Conservation (phyloP, 225 moss, liverwort and hornwort genomes). For the Pseudoscleropodium purum region DNA sequence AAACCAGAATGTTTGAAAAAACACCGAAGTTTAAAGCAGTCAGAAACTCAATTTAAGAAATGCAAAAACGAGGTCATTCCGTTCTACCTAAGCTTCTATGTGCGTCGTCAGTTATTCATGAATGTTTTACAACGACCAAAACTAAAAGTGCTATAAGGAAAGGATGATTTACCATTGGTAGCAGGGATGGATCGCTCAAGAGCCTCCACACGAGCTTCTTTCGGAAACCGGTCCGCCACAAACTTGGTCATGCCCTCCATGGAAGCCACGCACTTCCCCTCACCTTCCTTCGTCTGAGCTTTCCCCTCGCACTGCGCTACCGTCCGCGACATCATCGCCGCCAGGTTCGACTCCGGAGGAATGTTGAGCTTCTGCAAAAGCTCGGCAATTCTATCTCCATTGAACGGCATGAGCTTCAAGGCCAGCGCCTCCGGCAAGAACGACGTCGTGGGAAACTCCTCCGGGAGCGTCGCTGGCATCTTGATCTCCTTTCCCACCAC, state of each 20-base stretch:
- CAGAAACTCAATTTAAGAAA: not conserved
- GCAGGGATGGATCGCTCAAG: conserved; percentile 33
- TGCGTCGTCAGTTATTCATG: not conserved
- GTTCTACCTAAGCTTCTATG: not conserved
- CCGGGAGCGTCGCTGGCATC: conserved; percentile 17
- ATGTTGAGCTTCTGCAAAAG: conserved; percentile 34
- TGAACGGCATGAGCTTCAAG: conserved; percentile 41
- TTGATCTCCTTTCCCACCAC: conserved; percentile 27
- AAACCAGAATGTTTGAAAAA: not conserved
- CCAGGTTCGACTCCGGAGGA: conserved; percentile 30
- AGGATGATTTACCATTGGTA: not conserved
- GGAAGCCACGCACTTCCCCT: conserved; percentile 28
- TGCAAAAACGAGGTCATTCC: not conserved
- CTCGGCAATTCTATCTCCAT: conserved; percentile 7
- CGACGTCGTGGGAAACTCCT: conserved; percentile 27
- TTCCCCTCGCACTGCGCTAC: conserved; percentile 14
- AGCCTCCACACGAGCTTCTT: conserved; percentile 8
- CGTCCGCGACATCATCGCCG: conserved; percentile 42
- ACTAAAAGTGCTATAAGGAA: not conserved
- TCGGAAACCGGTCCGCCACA: conserved; percentile 22
- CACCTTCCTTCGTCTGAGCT: not conserved
- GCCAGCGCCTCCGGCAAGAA: conserved; percentile 39
- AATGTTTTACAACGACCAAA: not conserved
- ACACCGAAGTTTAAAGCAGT: not conserved
- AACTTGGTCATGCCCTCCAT: conserved; percentile 42